A percentile compares a stretch with the other conserved stretches of the same genome.
phyloP scores from a whole-genome alignment of 805 yeast species.

The Metschnikowia cubensis region DNA sequence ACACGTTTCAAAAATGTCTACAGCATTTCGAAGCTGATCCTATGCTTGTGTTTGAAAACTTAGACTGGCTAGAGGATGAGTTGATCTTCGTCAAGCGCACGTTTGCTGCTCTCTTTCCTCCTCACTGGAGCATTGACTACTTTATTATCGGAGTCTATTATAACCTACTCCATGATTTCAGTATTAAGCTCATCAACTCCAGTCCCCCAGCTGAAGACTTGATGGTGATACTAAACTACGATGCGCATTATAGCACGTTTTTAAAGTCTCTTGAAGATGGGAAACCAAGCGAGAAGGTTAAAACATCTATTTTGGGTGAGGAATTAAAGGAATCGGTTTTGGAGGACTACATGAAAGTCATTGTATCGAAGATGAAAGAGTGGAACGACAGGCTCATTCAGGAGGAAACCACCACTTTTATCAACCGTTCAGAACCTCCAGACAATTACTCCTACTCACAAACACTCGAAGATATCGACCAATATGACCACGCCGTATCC shows the following conservation, averaged over 20 bases:
- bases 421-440: conserved; percentile 67
- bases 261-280: conserved; percentile 22
- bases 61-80: conserved; percentile 84
- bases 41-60: conserved; percentile 60
- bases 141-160: conserved; percentile 65
- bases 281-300: conserved; percentile 39
- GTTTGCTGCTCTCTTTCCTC: conserved; percentile 59
- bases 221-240: conserved; percentile 71
- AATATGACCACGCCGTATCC: conserved; percentile 28
- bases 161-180: conserved; percentile 55
- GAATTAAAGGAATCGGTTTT: conserved; percentile 68
- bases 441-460: conserved; percentile 58
- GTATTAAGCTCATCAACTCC: conserved; percentile 57
- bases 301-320: conserved; percentile 61
- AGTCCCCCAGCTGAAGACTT: conserved; percentile 81
- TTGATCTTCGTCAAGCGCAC: conserved; percentile 60
- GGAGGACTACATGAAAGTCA: conserved; percentile 71
- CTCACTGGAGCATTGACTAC: conserved; percentile 66
- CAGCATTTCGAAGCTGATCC: conserved; percentile 47
- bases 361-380: conserved; percentile 70
- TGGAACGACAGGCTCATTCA: conserved; percentile 72
- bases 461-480: conserved; percentile 37
- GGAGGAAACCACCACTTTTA: conserved; percentile 66
- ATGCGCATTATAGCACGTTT: conserved; percentile 54
- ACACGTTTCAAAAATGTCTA: conserved; percentile 64